Percentiles rank a stretch among this genome's conserved stretches.
phyloP scores from a whole-genome alignment of 108 stramenopile genomes.

The Skeletonema tropicum region DNA sequence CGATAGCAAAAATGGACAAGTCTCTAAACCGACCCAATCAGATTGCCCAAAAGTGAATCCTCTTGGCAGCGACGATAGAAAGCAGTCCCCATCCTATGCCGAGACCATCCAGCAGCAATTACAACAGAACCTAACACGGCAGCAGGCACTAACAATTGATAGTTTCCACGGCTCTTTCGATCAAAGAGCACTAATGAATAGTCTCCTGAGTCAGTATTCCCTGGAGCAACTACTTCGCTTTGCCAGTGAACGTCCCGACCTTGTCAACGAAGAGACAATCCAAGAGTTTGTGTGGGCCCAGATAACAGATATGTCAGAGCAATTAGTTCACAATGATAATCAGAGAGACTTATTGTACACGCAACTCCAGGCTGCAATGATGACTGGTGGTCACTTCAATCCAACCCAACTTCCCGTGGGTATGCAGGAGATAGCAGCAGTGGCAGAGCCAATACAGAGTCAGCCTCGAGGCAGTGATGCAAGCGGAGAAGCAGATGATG shows the following conservation, averaged over 20 bases:
- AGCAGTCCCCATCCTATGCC: not conserved
- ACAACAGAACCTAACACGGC: slow-evolving; percentile 2
- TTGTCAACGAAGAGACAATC: slow-evolving; percentile 5
- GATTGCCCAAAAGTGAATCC: not conserved
- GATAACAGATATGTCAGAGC: not conserved
- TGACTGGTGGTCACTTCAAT: slow-evolving; percentile 7
- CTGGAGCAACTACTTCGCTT: slow-evolving; percentile 5
- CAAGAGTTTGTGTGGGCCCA: not conserved
- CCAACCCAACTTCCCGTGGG: not conserved
- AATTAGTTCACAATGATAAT: not conserved
- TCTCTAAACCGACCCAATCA: not conserved
- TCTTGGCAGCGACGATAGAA: not conserved
- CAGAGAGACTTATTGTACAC: not conserved
- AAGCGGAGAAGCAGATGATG: not conserved
- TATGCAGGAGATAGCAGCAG: not conserved
- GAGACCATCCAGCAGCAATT: not conserved
- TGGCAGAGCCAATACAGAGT: not conserved
- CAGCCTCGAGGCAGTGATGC: not conserved
- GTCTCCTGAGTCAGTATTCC: slow-evolving; percentile 2
- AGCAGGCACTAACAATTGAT: slow-evolving; percentile 5
- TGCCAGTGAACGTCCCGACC: not conserved
- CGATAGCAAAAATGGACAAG: not conserved
- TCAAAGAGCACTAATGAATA: slow-evolving; percentile 3
- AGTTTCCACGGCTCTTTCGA: not conserved
- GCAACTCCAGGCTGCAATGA: slow-evolving; percentile 1